These are phyloP conservation scores for Ophiostoma himal-ulmi DNA, from an alignment of 2,329 filamentous ascomycete genomes.

Conservation along the genomic window DNA sequence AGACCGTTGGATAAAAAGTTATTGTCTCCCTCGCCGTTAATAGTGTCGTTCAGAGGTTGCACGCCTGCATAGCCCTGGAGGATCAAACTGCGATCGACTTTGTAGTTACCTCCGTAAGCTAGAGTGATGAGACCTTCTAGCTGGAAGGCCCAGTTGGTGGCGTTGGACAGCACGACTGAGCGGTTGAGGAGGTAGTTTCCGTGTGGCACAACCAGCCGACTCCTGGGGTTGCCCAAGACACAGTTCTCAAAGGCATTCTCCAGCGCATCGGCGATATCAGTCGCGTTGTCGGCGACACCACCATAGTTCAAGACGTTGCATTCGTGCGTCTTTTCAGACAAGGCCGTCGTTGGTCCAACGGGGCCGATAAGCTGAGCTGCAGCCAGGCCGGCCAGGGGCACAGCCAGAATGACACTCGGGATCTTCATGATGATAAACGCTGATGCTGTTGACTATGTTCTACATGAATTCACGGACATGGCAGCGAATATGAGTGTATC, in stretches of 20 bases:
- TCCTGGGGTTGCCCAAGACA: not conserved
- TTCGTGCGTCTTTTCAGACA: not conserved
- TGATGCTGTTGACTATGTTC: not conserved
- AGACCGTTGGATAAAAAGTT: constrained; percentile 31
- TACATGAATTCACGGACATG: not conserved
- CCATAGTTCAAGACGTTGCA: not conserved
- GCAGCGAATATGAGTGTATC: not conserved
- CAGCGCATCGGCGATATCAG: constrained; percentile 5
- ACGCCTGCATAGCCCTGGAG: constrained; percentile 31
- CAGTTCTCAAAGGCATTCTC: not conserved
- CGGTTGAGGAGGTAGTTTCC: constrained; percentile 24
- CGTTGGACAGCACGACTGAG: constrained; percentile 25
- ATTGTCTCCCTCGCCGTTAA: constrained; percentile 34
- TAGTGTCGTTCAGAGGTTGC: constrained; percentile 30
- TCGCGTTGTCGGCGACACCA: not conserved
- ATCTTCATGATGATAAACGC: not conserved
- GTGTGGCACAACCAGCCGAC: not conserved
- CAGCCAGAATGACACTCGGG: not conserved
- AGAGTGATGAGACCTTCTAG: constrained; percentile 32
- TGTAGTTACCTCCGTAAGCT: constrained; percentile 31
- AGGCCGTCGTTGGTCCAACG: not conserved
- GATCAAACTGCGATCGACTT: constrained; percentile 30
- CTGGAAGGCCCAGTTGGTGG: constrained; percentile 31
- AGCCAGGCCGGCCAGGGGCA: not conserved
- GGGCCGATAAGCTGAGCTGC: constrained; percentile 3